phyloP scores from a whole-genome alignment of 441 rosid genomes.

The Populus hybrid region DNA sequence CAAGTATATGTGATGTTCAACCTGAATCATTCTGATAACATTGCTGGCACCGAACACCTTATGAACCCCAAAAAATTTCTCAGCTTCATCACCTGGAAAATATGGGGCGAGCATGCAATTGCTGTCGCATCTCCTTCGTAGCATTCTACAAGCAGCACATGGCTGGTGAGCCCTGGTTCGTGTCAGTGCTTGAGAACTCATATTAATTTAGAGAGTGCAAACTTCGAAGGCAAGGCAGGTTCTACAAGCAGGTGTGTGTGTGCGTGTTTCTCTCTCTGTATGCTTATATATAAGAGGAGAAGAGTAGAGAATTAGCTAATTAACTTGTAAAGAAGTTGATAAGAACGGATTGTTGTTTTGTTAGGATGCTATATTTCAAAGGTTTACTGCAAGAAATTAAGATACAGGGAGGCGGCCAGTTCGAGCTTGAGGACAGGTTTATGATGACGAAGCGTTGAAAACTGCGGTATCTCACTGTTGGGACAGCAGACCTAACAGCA shows the following conservation, averaged over 20 bases:
- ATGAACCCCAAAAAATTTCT: constrained; percentile 5
- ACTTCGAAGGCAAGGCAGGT: neutral
- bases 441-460: neutral
- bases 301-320: neutral
- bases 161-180: constrained; percentile 31
- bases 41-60: constrained; percentile 28
- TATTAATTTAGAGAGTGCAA: neutral
- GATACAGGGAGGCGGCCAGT: neutral
- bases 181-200: constrained; percentile 15
- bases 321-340: neutral
- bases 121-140: constrained; percentile 35
- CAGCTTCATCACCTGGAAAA: constrained; percentile 29
- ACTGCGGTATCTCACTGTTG: neutral
- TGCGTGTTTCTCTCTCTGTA: no score
- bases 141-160: constrained; percentile 37
- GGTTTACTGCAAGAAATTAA: neutral
- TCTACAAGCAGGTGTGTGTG: neutral
- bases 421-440: neutral
- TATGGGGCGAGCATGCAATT: constrained; percentile 38
- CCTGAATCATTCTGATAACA: constrained; percentile 41
- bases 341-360: neutral
- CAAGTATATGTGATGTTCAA: constrained; percentile 6
- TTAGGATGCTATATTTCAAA: neutral
- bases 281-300: neutral
- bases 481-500: neutral